Conservation (phyloP, 257 asterid species). For the Plantago major region DNA sequence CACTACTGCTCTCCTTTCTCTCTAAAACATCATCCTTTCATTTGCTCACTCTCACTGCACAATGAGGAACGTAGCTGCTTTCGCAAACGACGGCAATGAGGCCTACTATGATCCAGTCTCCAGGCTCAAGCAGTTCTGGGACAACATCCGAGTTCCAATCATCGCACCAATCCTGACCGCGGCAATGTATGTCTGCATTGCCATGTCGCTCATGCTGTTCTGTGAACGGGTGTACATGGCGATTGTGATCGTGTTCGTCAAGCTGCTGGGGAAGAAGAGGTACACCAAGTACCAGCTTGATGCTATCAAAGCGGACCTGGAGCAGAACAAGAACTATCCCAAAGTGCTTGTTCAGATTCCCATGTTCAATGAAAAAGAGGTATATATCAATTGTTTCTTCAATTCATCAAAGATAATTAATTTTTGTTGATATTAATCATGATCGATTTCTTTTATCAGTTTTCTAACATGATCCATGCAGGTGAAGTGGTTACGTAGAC, state of each 20-base stretch:
- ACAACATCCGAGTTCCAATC: slow-evolving; percentile 53
- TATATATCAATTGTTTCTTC: slow-evolving; percentile 18
- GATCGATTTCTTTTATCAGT: not conserved
- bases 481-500: too few relatives aligned
- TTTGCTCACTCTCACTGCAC: slow-evolving; percentile 17
- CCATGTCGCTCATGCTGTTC: slow-evolving; percentile 83
- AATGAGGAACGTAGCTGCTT: slow-evolving; percentile 55
- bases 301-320: slow-evolving; percentile 56
- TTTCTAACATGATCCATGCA: too few relatives aligned
- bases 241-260: slow-evolving; percentile 56
- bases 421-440: not conserved
- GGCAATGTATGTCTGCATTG: slow-evolving; percentile 60
- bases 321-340: slow-evolving; percentile 49
- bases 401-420: not conserved
- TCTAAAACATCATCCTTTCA: slow-evolving; percentile 1
- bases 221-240: slow-evolving; percentile 86
- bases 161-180: slow-evolving; percentile 52
- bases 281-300: slow-evolving; percentile 79
- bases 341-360: slow-evolving; percentile 81
- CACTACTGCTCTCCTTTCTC: slow-evolving; percentile 16
- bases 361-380: slow-evolving; percentile 90
- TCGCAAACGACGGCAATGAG: slow-evolving; percentile 28
- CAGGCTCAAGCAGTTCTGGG: slow-evolving; percentile 54
- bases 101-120: slow-evolving; percentile 40
- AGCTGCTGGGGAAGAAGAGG: slow-evolving; percentile 60